Conservation (phyloP, 2,329 filamentous ascomycete genomes). For the Hypoxylon sp. region DNA sequence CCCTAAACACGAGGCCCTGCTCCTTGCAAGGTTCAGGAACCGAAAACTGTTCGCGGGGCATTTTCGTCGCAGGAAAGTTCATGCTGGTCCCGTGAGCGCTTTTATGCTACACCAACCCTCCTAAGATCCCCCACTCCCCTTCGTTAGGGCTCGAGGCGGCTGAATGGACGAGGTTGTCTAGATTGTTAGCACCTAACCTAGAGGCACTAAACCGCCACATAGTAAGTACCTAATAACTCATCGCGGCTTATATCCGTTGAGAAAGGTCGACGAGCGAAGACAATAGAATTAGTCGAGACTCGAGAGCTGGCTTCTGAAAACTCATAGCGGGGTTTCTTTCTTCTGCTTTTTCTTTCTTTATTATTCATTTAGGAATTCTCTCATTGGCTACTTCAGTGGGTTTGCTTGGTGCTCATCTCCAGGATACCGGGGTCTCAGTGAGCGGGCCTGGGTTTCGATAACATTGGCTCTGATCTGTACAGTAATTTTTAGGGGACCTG, state of each 20-base stretch:
- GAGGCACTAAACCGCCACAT: neutral
- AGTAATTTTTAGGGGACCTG: conserved; percentile 3
- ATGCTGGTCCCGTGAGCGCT: conserved; percentile 26
- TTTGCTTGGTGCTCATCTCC: too few relatives aligned
- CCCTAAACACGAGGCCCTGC: conserved; percentile 8
- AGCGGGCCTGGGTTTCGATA: conserved; percentile 4
- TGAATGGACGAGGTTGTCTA: conserved; percentile 22
- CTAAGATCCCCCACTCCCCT: conserved; percentile 6
- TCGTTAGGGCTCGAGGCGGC: conserved; percentile 17
- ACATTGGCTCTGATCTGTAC: neutral
- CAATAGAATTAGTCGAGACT: conserved; percentile 3
- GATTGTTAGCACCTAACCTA: conserved; percentile 17
- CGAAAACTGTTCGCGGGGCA: conserved; percentile 26
- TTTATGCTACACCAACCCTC: conserved; percentile 6
- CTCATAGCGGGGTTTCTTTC: neutral
- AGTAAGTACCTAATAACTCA: neutral
- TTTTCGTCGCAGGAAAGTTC: conserved; percentile 34
- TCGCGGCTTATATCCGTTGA: conserved; percentile 8
- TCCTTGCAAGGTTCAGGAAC: conserved; percentile 11
- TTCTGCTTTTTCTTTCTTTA: neutral
- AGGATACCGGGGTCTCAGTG: conserved; percentile 2
- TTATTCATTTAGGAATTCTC: neutral
- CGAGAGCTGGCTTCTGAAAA: neutral
- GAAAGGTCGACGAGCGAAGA: conserved; percentile 2
- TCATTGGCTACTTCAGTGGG: conserved; percentile 17